Base-by-base conservation (phyloP, 305 asterid species). In the Solanum hybrid region DNA sequence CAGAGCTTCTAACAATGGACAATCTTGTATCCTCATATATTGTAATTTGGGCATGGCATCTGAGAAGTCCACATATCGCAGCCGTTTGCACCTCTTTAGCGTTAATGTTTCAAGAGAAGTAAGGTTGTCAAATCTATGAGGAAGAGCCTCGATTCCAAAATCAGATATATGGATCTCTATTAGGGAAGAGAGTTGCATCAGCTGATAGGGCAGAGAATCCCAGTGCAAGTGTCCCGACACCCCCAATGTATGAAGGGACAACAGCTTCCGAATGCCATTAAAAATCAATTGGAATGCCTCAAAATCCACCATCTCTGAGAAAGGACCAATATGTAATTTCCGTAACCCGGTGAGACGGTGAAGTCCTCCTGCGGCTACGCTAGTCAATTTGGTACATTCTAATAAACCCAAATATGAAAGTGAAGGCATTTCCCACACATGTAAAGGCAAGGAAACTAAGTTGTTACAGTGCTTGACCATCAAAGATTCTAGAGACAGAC, bases 81-180 rank as follows among this genome's bases (percentile, higher is more conserved):
- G 64, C n/a, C n/a, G n/a, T 6, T 79, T 4, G 34, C 64, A 79
- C 2, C 12, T 12, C 12, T 0, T 0, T 11, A 78, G 32, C 1
- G 0, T 0, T 79, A 79, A 79, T 3, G 0, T 37, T 37, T 31
- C 7, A 17, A 90, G 91, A 80, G 90, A 89, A 36, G 78, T 12
- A 22, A 90, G 37, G 38, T 90, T 90, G n/a, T 38, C 89, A 19
- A 91, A n/a, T 78, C 81, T 88, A 14, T 87, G 36, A 4, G 92
- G 91, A 77, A 91, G 88, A 4, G 10, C 78, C 78, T 87, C 78
- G 0, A 89, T 26, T 31, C 90, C 92, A 1, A 90, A 90, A 1
- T 36, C 10, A 7, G 0, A 0, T 22, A 92, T n/a, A 0, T 0
- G 0, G 10, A 92, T 26, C 1, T 0, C 0, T 6, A 2, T 17